Evolutionary conservation across 2,329 filamentous ascomycete species (phyloP), one percentile per base, ranked within the genome.

Genomic region (Ceratocystis cacaofunesta): DNA sequence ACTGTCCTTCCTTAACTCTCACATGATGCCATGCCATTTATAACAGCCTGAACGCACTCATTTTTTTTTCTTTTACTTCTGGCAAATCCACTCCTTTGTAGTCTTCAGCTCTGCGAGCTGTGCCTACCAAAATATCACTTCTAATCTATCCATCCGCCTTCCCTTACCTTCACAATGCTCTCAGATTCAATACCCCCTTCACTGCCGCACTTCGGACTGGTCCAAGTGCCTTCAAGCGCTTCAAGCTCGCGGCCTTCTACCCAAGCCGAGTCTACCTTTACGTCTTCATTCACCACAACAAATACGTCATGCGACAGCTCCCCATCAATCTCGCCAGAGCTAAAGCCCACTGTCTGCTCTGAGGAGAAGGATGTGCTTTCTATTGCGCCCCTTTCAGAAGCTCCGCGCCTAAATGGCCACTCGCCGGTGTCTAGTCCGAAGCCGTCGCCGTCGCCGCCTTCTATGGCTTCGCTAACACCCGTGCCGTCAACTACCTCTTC

Each of bases 241-340:
- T 32, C 58, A 17, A 61, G 22, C 30, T 65, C 65, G 19, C 65
- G 52, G 22, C 50, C 61, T 22, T 66, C 61, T 4, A 61, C 65
- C 36, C 44, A 60, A 15, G 61, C 57, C 12, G 61, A 66, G n/a
- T 66, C 61, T 32, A 52, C 30, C 22, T 52, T 66, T 36, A 44
- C 32, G 1, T 32, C 62, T 58, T 55, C 30, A 25, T 64, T 50
- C 19, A 57, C 41, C 30, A 19, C 36, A 15, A 19, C 36, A 15
- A 55, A 25, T 30, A 64, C 62, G 5, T 57, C 62, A 7, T 43
- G 48, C 19, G 50, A 55, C 2, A 44, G 22, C 10, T 64, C 50
- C 6, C 60, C 60, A 5, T n/a, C n/a, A 30, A 30, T 41, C 1
- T 62, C 60, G 10, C 60, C 60, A 30, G 60, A 48, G 41, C 3